These are phyloP conservation scores for Colletotrichum lindemuthianum DNA, from an alignment of 2,329 filamentous ascomycete genomes.

Conservation along the genomic window DNA sequence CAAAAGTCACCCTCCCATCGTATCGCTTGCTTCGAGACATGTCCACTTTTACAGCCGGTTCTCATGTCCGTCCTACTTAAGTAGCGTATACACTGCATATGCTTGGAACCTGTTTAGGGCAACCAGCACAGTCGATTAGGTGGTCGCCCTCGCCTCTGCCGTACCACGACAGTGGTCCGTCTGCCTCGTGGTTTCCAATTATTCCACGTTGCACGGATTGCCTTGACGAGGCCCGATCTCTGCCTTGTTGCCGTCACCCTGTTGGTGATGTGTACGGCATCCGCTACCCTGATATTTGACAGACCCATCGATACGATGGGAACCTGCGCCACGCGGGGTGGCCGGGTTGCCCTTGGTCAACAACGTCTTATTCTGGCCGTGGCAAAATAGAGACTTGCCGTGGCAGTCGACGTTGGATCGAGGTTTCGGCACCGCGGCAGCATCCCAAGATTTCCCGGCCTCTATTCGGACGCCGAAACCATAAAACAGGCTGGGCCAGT, in stretches of 20 bases:
- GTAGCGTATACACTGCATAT: conserved; percentile 21
- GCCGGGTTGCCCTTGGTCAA: conserved; percentile 24
- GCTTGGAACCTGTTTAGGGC: conserved; percentile 34
- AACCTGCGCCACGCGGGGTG: conserved; percentile 33
- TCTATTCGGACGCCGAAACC: conserved; percentile 8
- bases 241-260: conserved; percentile 8
- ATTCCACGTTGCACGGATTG: conserved; percentile 27
- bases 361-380: conserved; percentile 15
- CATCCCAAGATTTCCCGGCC: conserved; percentile 3
- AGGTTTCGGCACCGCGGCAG: conserved; percentile 18
- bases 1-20: no score
- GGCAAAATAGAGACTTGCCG: conserved; percentile 14
- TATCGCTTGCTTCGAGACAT: conserved; percentile 20
- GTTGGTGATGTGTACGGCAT: conserved; percentile 4
- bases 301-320: not conserved
- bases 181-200: conserved; percentile 14
- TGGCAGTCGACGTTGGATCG: conserved; percentile 23
- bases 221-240: conserved; percentile 25
- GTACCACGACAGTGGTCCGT: conserved; percentile 13
- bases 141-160: not conserved
- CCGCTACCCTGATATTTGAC: conserved; percentile 3
- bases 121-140: conserved; percentile 24
- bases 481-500: no score
- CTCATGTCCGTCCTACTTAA: conserved; percentile 12
- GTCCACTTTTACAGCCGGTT: conserved; percentile 30